Evolutionary conservation across 345 rosid genomes (phyloP).

Genomic region (Ailanthus altissimus): DNA sequence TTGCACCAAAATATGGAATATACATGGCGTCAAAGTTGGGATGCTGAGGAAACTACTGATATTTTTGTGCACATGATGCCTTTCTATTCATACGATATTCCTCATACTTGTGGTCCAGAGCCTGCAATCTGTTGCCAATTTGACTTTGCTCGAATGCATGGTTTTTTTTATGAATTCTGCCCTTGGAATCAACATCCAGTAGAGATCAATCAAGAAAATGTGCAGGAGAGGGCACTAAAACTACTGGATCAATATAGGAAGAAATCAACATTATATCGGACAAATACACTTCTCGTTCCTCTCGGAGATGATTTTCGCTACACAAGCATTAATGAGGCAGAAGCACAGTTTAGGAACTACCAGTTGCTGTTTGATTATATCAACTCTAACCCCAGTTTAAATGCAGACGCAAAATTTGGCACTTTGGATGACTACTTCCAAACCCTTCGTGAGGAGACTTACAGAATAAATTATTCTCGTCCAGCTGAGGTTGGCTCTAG

Average conservation of each 20-base stretch:
- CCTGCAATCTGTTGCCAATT: slow-evolving; percentile 99
- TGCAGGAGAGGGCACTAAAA: slow-evolving; percentile 79
- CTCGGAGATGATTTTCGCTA: slow-evolving; percentile 99
- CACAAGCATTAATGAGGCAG: slow-evolving; percentile 78
- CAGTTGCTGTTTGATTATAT: slow-evolving; percentile 87
- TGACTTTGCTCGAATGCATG: slow-evolving; percentile 79
- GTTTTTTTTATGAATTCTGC: slow-evolving; percentile 67
- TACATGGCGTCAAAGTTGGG: slow-evolving; percentile 98
- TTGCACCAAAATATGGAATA: slow-evolving; percentile 84
- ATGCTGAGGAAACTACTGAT: slow-evolving; percentile 85
- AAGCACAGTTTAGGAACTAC: slow-evolving; percentile 92
- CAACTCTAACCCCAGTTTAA: slow-evolving; percentile 80
- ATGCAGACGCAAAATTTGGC: slow-evolving; percentile 88
- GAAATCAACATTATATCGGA: slow-evolving; percentile 80
- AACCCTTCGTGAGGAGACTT: slow-evolving; percentile 80
- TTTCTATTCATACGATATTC: slow-evolving; percentile 92
- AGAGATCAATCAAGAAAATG: slow-evolving; percentile 78
- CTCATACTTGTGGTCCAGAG: slow-evolving; percentile 99
- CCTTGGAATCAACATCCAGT: slow-evolving; percentile 84
- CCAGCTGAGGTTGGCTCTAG: slow-evolving; percentile 83
- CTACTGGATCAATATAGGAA: slow-evolving; percentile 95
- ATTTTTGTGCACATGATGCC: slow-evolving; percentile 99
- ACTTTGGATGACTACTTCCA: slow-evolving; percentile 88
- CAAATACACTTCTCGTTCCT: slow-evolving; percentile 91
- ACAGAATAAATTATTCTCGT: slow-evolving; percentile 74